Evolutionary conservation across 306 rosid genomes (phyloP).

Genomic region (Mucuna pruriens): DNA sequence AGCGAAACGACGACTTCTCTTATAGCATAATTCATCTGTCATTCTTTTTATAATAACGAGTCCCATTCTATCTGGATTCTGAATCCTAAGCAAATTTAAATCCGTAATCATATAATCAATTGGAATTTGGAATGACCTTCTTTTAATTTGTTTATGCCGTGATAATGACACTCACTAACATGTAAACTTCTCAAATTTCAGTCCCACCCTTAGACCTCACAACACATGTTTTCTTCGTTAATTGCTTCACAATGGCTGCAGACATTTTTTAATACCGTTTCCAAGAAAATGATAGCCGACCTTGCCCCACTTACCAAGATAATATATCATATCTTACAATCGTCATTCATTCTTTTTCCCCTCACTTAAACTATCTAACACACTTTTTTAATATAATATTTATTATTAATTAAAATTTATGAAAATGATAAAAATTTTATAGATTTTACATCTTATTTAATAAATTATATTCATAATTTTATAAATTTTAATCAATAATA

Average conservation of each 20-base stretch:
- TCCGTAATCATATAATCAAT: constrained; percentile 28
- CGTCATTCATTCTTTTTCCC: neutral
- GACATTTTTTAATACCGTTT: constrained; percentile 27
- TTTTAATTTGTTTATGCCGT: constrained; percentile 43
- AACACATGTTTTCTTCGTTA: constrained; percentile 32
- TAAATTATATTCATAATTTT: no score
- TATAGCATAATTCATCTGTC: constrained; percentile 26
- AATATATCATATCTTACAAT: constrained; percentile 29
- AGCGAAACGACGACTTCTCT: constrained; percentile 74
- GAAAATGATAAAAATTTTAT: no score
- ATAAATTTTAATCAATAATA: no score
- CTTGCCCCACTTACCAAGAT: constrained; percentile 31
- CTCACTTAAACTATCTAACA: no score
- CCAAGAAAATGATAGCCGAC: constrained; percentile 45
- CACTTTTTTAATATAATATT: no score
- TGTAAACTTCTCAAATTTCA: constrained; percentile 44
- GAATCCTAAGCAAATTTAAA: constrained; percentile 36
- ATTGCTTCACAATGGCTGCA: constrained; percentile 30
- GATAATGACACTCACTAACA: constrained; percentile 80
- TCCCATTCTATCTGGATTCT: constrained; percentile 40
- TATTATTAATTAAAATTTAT: no score
- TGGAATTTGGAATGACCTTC: constrained; percentile 6
- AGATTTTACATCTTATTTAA: no score
- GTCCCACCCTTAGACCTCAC: constrained; percentile 43
- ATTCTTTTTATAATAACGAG: constrained; percentile 39